Conservation (phyloP, 2,329 filamentous ascomycete genomes). For the Neopestalotiopsis sp. region DNA sequence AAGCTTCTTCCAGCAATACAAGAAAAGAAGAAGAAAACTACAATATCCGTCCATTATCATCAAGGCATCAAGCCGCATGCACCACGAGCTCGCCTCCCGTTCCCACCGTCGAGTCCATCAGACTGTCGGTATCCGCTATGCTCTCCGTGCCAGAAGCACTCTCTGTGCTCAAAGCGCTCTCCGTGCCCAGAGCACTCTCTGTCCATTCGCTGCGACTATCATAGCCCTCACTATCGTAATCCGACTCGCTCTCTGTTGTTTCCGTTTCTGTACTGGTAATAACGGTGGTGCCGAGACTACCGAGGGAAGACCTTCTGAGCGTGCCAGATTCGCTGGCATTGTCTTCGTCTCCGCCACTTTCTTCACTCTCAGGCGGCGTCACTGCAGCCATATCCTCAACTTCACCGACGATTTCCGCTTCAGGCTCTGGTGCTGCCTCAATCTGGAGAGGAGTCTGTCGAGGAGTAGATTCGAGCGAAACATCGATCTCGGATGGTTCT, state of each 20-base stretch:
- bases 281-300: slow-evolving; percentile 48
- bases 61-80: slow-evolving; percentile 32
- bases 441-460: background rate
- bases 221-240: slow-evolving; percentile 41
- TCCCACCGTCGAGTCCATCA: slow-evolving; percentile 27
- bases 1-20: slow-evolving; percentile 1
- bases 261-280: slow-evolving; percentile 41
- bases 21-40: background rate
- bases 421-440: slow-evolving; percentile 20
- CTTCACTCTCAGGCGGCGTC: slow-evolving; percentile 20
- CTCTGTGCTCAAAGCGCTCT: slow-evolving; percentile 38
- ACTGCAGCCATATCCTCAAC: slow-evolving; percentile 24
- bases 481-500: slow-evolving; percentile 42
- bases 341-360: slow-evolving; percentile 32
- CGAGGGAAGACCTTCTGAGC: slow-evolving; percentile 51
- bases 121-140: slow-evolving; percentile 35
- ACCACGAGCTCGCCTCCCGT: slow-evolving; percentile 43
- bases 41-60: background rate
- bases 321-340: slow-evolving; percentile 58
- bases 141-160: slow-evolving; percentile 37
- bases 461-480: slow-evolving; percentile 26
- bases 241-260: slow-evolving; percentile 32
- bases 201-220: slow-evolving; percentile 55
- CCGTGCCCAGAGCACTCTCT: slow-evolving; percentile 42
- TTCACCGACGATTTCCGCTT: slow-evolving; percentile 36